phyloP scores from a whole-genome alignment of 257 asterid species.

The Anisodus acutangulus region DNA sequence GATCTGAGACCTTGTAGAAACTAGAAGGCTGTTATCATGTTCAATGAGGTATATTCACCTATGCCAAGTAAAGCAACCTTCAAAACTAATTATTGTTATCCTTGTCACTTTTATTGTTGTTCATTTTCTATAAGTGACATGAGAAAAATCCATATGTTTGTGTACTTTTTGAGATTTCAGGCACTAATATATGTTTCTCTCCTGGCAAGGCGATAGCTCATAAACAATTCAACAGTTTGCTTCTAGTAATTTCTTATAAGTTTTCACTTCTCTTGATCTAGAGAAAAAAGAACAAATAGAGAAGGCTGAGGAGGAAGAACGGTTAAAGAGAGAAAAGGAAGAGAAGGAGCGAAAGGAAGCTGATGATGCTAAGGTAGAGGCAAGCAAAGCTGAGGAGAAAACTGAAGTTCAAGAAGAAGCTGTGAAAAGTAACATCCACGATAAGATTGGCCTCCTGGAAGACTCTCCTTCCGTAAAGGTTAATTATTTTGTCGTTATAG shows the following conservation, averaged over 20 bases:
- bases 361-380: slow-evolving; percentile 55
- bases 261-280: slow-evolving; percentile 38
- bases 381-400: slow-evolving; percentile 42
- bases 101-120: not conserved
- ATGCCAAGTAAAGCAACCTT: slow-evolving; percentile 4
- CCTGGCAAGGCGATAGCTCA: not conserved
- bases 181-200: not conserved
- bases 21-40: slow-evolving; percentile 21
- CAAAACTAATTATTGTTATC: slow-evolving; percentile 7
- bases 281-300: slow-evolving; percentile 90
- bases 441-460: slow-evolving; percentile 48
- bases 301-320: slow-evolving; percentile 87
- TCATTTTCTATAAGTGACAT: not conserved
- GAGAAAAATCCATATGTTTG: slow-evolving; percentile 8
- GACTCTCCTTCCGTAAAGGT: slow-evolving; percentile 58
- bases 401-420: slow-evolving; percentile 50
- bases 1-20: slow-evolving; percentile 4
- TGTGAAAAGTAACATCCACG: slow-evolving; percentile 48
- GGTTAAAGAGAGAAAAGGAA: slow-evolving; percentile 81
- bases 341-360: slow-evolving; percentile 68
- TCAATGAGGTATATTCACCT: not conserved
- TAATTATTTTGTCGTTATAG: not conserved
- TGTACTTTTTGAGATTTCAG: not conserved
- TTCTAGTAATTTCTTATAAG: not conserved
- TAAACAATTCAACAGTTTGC: not conserved